Conservation (phyloP, 805 yeast species). For the Kodamaea neixiangensis region DNA sequence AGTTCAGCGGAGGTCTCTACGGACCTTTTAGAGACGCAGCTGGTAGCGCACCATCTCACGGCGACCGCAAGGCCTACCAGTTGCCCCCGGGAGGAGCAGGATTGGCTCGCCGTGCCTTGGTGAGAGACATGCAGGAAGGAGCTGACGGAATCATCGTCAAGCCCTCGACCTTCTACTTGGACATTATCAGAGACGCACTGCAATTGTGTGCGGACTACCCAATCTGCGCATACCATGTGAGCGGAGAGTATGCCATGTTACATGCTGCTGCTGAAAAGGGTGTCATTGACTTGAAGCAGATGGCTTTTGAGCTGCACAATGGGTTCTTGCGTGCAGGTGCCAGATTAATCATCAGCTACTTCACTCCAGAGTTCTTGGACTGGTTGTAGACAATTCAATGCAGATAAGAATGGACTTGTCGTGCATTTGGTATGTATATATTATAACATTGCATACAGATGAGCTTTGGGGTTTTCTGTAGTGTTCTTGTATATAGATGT, state of each 20-base stretch:
- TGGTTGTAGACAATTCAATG: slow-evolving; percentile 59
- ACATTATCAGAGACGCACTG: slow-evolving; percentile 85
- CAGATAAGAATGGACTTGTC: background rate
- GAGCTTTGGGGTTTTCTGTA: background rate
- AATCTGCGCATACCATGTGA: slow-evolving; percentile 91
- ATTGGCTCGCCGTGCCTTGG: slow-evolving; percentile 86
- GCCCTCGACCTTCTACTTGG: slow-evolving; percentile 94
- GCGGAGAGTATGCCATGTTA: slow-evolving; percentile 97
- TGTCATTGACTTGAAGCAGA: slow-evolving; percentile 77
- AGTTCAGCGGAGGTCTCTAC: slow-evolving; percentile 85
- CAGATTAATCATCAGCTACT: slow-evolving; percentile 83
- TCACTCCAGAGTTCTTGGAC: slow-evolving; percentile 93
- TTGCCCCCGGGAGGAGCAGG: slow-evolving; percentile 93
- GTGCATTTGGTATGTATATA: background rate
- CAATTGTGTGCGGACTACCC: slow-evolving; percentile 83
- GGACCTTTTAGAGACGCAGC: slow-evolving; percentile 99
- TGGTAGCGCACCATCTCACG: slow-evolving; percentile 82
- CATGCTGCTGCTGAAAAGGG: slow-evolving; percentile 98
- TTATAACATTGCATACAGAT: background rate
- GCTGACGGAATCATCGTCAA: slow-evolving; percentile 95
- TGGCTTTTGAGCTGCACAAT: slow-evolving; percentile 84
- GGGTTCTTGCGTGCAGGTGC: slow-evolving; percentile 97
- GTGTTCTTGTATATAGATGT: background rate
- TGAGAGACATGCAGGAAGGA: slow-evolving; percentile 87
- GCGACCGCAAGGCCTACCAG: slow-evolving; percentile 92